These are phyloP conservation scores for Beauveria varroae DNA, from an alignment of 2,329 filamentous ascomycete genomes.

Conservation along the genomic window DNA sequence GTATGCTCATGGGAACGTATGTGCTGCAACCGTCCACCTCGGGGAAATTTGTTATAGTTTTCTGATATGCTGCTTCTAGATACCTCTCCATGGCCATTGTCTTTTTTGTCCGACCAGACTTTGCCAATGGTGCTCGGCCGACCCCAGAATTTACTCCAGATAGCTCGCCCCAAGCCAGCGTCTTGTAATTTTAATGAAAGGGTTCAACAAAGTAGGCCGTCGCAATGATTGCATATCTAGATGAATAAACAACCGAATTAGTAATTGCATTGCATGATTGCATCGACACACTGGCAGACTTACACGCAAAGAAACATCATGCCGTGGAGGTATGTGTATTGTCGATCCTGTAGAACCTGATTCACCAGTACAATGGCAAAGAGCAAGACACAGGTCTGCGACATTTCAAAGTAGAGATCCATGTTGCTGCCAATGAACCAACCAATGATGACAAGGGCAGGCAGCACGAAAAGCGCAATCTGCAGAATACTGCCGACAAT, in stretches of 20 bases:
- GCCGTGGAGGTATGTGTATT: constrained; percentile 15
- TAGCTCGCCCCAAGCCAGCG: neutral
- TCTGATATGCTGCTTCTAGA: neutral
- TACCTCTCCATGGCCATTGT: constrained; percentile 14
- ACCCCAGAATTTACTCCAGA: neutral
- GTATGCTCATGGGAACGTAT: constrained; percentile 16
- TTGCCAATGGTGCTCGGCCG: neutral
- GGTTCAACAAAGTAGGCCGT: constrained; percentile 7
- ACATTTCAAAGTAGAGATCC: constrained; percentile 15
- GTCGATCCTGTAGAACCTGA: constrained; percentile 14
- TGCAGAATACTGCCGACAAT: constrained; percentile 16
- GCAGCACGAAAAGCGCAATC: constrained; percentile 15
- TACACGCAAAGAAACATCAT: constrained; percentile 14
- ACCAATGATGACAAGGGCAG: constrained; percentile 12
- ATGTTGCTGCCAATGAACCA: constrained; percentile 10
- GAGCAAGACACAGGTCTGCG: constrained; percentile 14
- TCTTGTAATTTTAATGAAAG: constrained; percentile 5
- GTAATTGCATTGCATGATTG: neutral
- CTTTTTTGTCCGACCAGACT: constrained; percentile 13
- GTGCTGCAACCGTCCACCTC: neutral
- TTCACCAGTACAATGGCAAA: constrained; percentile 14
- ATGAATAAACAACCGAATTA: neutral
- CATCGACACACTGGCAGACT: neutral
- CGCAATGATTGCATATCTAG: constrained; percentile 9
- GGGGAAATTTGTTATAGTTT: too few species aligned